A percentile compares a stretch with the other conserved stretches of the same genome.
Conservation (phyloP, 345 rosid species). For the Orychophragmus violaceus region DNA sequence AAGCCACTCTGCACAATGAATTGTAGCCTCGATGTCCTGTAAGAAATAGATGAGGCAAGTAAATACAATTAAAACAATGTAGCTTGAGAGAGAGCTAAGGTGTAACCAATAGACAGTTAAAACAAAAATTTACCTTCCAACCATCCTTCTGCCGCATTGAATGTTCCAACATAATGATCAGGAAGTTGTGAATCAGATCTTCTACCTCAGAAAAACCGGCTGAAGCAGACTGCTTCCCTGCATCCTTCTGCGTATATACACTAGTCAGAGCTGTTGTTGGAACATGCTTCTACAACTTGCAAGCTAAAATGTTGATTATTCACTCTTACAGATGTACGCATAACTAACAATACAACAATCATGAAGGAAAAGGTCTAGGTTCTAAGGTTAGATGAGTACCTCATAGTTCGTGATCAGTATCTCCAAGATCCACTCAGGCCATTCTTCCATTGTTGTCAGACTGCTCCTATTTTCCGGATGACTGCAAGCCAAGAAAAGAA, state of each 20-base stretch:
- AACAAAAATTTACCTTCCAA: slow-evolving; percentile 66
- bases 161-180: slow-evolving; percentile 89
- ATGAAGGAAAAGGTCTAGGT: slow-evolving; percentile 2
- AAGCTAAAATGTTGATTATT: not conserved
- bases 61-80: slow-evolving; percentile 12
- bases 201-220: slow-evolving; percentile 69
- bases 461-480: slow-evolving; percentile 92
- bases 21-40: slow-evolving; percentile 98
- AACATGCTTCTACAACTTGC: slow-evolving; percentile 16
- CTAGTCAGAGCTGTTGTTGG: slow-evolving; percentile 17
- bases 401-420: slow-evolving; percentile 84
- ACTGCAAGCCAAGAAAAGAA: slow-evolving; percentile 99
- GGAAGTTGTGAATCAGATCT: slow-evolving; percentile 86
- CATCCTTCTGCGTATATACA: slow-evolving; percentile 59
- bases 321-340: slow-evolving; percentile 6
- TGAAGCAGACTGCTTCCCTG: slow-evolving; percentile 43
- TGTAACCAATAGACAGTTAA: not conserved
- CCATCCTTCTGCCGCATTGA: slow-evolving; percentile 99
- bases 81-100: slow-evolving; percentile 6
- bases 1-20: slow-evolving; percentile 99
- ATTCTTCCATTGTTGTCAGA: slow-evolving; percentile 92
- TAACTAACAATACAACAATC: slow-evolving; percentile 2
- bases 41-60: slow-evolving; percentile 27
- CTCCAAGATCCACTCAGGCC: slow-evolving; percentile 99
- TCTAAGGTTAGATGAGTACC: slow-evolving; percentile 39